Evolutionary conservation across 176 grass and related monocot genomes (phyloP).

Genomic region (Hordeum vulgare): DNA sequence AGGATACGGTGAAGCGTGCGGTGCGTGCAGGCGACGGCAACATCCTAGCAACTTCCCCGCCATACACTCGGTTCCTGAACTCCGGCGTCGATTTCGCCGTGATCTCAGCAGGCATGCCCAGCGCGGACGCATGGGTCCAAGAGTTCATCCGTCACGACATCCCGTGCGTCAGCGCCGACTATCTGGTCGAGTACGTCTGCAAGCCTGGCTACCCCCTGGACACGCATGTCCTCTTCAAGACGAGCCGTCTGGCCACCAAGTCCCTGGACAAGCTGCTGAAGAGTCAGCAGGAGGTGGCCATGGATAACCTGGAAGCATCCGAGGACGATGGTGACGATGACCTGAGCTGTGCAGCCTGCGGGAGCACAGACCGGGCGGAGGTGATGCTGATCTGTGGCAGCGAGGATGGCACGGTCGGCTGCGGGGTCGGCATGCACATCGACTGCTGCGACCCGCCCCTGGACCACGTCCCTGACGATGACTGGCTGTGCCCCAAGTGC

Average conservation of each 20-base stretch:
- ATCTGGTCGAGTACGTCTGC: slow-evolving; percentile 74
- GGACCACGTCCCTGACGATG: slow-evolving; percentile 45
- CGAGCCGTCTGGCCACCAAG: slow-evolving; percentile 43
- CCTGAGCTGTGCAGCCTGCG: slow-evolving; percentile 47
- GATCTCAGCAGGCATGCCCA: slow-evolving; percentile 44
- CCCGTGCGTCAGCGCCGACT: slow-evolving; percentile 61
- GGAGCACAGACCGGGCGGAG: slow-evolving; percentile 42
- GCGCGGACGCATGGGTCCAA: slow-evolving; percentile 68
- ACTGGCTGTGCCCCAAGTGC: slow-evolving; percentile 73
- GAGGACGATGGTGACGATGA: slow-evolving; percentile 29
- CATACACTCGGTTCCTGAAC: slow-evolving; percentile 65
- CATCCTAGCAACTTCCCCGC: slow-evolving; percentile 81
- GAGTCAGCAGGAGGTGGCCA: slow-evolving; percentile 38
- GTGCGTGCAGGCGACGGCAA: slow-evolving; percentile 71
- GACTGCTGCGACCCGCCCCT: slow-evolving; percentile 77
- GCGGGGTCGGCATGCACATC: slow-evolving; percentile 71
- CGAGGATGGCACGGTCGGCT: slow-evolving; percentile 44
- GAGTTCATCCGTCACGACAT: slow-evolving; percentile 56
- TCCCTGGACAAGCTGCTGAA: slow-evolving; percentile 51
- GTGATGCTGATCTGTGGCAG: slow-evolving; percentile 86
- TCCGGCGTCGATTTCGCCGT: slow-evolving; percentile 62
- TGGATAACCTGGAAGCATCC: background rate
- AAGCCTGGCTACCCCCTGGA: slow-evolving; percentile 60
- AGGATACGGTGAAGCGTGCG: slow-evolving; percentile 85
- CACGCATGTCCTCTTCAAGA: slow-evolving; percentile 65